Evolutionary conservation across 441 rosid species (phyloP).

Genomic region (Bruguiera hainesii): DNA sequence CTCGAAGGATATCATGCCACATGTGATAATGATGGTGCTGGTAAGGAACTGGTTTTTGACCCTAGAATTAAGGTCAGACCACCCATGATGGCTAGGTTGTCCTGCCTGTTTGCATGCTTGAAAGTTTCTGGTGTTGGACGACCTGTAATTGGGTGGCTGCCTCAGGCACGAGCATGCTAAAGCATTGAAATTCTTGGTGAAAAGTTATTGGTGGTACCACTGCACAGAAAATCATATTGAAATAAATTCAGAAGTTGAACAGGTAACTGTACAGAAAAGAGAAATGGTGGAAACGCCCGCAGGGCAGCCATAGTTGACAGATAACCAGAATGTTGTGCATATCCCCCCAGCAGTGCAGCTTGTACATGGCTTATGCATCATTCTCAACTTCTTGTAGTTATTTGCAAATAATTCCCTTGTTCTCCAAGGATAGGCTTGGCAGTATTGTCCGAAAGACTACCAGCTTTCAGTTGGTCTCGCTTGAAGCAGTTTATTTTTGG

Average conservation of each 20-base stretch:
- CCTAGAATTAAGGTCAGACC: slow-evolving; percentile 37
- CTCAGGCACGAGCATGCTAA: slow-evolving; percentile 59
- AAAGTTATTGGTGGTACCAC: slow-evolving; percentile 13
- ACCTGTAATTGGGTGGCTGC: slow-evolving; percentile 34
- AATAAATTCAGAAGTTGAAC: slow-evolving; percentile 17
- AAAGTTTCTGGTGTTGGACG: slow-evolving; percentile 47
- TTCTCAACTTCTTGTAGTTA: background rate
- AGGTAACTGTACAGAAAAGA: too few relatives aligned
- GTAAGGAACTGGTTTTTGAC: slow-evolving; percentile 38
- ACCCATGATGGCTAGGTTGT: slow-evolving; percentile 50
- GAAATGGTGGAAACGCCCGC: background rate
- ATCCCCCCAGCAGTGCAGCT: background rate
- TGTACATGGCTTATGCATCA: background rate
- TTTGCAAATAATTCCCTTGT: background rate
- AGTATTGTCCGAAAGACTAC: too few relatives aligned
- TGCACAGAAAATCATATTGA: slow-evolving; percentile 11
- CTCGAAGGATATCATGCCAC: slow-evolving; percentile 51
- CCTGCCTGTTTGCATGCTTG: slow-evolving; percentile 59
- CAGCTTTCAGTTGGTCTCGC: too few relatives aligned
- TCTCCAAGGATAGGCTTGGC: background rate
- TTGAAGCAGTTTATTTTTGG: too few relatives aligned
- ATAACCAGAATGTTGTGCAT: too few relatives aligned
- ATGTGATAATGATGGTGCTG: slow-evolving; percentile 18
- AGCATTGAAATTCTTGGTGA: slow-evolving; percentile 8
- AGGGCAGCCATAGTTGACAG: background rate